Conservation (phyloP, 148 eudicot species). For the Silene conica region DNA sequence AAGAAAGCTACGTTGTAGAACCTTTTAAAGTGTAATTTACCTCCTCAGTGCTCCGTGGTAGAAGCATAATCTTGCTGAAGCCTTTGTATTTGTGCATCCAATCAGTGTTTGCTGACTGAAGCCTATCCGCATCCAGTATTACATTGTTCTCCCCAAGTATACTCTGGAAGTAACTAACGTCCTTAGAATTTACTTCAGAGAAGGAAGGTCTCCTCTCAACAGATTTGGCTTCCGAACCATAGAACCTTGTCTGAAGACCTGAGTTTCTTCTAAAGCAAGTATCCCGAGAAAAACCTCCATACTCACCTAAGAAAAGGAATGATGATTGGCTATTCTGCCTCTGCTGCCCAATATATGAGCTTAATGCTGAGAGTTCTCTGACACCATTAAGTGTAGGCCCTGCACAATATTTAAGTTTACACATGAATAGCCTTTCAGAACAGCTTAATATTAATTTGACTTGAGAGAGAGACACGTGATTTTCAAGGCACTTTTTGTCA, state of each 20-base stretch:
- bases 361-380: constrained; percentile 13
- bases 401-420: constrained; percentile 22
- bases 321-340: constrained; percentile 7
- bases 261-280: constrained; percentile 16
- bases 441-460: background rate
- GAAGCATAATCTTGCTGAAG: constrained; percentile 79
- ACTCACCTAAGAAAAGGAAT: constrained; percentile 12
- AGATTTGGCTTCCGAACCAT: constrained; percentile 45
- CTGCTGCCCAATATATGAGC: constrained; percentile 21
- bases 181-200: constrained; percentile 57
- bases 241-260: constrained; percentile 34
- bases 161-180: constrained; percentile 62
- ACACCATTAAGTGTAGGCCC: constrained; percentile 27
- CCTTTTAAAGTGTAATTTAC: constrained; percentile 30
- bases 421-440: constrained; percentile 5
- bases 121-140: constrained; percentile 71
- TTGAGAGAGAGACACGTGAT: background rate
- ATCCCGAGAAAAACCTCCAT: constrained; percentile 12
- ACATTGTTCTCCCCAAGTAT: constrained; percentile 77
- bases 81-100: constrained; percentile 92
- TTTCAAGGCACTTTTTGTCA: background rate
- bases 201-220: constrained; percentile 54
- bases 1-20: background rate
- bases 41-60: constrained; percentile 78
- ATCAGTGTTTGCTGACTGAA: constrained; percentile 81